Conservation (phyloP, 2,329 filamentous ascomycete species). For the Claviceps sp. region DNA sequence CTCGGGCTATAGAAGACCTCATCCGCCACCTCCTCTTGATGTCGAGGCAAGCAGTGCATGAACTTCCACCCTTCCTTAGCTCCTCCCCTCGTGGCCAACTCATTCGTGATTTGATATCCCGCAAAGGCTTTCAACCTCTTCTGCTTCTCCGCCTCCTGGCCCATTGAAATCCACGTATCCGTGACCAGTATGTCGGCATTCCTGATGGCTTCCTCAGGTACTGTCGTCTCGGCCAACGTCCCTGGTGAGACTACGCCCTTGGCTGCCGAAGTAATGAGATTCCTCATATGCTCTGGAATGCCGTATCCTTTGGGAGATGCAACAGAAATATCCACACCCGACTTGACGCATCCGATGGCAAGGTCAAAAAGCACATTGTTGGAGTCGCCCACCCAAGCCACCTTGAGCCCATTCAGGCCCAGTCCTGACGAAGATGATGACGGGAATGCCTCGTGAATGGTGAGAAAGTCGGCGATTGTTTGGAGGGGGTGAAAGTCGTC, state of each 20-base stretch:
- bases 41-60: constrained; percentile 93
- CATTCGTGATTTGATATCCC: constrained; percentile 83
- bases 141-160: constrained; percentile 74
- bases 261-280: constrained; percentile 55
- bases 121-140: constrained; percentile 67
- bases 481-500: constrained; percentile 90
- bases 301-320: constrained; percentile 77
- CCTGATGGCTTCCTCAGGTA: constrained; percentile 76
- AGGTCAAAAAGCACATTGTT: constrained; percentile 97
- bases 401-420: constrained; percentile 69
- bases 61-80: constrained; percentile 90
- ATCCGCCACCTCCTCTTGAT: constrained; percentile 84
- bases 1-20: constrained; percentile 83
- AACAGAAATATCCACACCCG: constrained; percentile 75
- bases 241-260: constrained; percentile 44
- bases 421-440: constrained; percentile 39
- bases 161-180: constrained; percentile 98
- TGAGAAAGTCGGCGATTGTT: constrained; percentile 86
- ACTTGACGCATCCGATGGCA: constrained; percentile 74
- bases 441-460: constrained; percentile 67
- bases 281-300: constrained; percentile 62
- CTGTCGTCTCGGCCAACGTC: constrained; percentile 58
- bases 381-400: constrained; percentile 92
- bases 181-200: constrained; percentile 83
- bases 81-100: constrained; percentile 69